Conservation (phyloP, 495 filamentous ascomycete species). For the Tuber aestivum region DNA sequence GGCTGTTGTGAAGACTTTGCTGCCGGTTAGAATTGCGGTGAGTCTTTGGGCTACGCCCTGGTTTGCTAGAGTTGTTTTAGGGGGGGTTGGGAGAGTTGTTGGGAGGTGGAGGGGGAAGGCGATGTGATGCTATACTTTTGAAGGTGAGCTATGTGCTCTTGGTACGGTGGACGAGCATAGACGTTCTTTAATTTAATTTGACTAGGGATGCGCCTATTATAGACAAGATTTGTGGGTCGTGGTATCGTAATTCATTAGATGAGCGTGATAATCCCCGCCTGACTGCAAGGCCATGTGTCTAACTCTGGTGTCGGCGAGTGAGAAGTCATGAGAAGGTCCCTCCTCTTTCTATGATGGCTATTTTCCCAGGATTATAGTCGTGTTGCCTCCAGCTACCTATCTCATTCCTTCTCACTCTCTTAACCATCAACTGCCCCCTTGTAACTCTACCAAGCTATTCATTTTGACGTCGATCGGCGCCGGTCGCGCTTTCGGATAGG, state of each 20-base stretch:
- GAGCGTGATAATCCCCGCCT: neutral
- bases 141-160: neutral
- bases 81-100: neutral
- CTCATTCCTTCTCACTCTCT: neutral
- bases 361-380: neutral
- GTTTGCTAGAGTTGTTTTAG: slow-evolving; percentile 57
- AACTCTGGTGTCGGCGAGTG: neutral
- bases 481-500: neutral
- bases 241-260: neutral
- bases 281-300: neutral
- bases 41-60: slow-evolving; percentile 90
- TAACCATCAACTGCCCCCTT: slow-evolving; percentile 2
- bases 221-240: neutral
- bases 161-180: neutral
- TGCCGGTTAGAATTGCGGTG: slow-evolving; percentile 65
- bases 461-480: neutral
- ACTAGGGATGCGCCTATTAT: neutral
- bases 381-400: neutral
- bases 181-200: neutral
- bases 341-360: neutral
- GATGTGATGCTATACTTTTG: neutral
- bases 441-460: neutral
- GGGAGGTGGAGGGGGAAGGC: neutral
- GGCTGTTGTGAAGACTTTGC: slow-evolving; percentile 74
- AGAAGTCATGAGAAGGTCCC: neutral